These are phyloP conservation scores for Benincasa hispida DNA, from an alignment of 306 rosid genomes.

Conservation along the genomic window DNA sequence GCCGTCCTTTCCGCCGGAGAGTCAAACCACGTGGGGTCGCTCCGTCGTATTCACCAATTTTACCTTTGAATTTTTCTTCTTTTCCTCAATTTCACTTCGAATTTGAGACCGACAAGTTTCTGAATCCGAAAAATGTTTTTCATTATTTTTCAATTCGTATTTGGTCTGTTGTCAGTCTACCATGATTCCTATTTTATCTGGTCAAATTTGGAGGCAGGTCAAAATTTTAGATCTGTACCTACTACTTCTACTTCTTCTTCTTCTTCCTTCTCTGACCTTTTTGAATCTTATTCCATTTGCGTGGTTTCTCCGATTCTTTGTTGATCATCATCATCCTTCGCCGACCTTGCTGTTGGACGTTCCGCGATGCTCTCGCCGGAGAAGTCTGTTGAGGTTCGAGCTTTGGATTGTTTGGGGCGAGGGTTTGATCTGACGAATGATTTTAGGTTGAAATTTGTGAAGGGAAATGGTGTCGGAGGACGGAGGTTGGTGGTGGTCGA, in stretches of 20 bases:
- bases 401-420: conserved; percentile 69
- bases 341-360: neutral
- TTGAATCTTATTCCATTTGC: neutral
- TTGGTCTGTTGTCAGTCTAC: neutral
- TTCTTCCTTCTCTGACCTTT: neutral
- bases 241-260: neutral
- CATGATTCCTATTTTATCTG: neutral
- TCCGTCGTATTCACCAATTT: neutral
- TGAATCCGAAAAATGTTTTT: neutral
- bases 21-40: conserved; percentile 1
- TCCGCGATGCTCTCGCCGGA: conserved; percentile 24
- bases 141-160: conserved; percentile 1
- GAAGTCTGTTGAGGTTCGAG: conserved; percentile 36
- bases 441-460: conserved; percentile 65
- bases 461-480: conserved; percentile 29
- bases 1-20: neutral
- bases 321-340: neutral
- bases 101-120: neutral
- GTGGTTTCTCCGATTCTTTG: neutral
- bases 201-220: conserved; percentile 11
- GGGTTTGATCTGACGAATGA: conserved; percentile 87
- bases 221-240: neutral
- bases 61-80: neutral
- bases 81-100: neutral
- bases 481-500: conserved; percentile 65